Conservation (phyloP, 2,329 filamentous ascomycete genomes). For the Aspergillus pseudoglaucus region DNA sequence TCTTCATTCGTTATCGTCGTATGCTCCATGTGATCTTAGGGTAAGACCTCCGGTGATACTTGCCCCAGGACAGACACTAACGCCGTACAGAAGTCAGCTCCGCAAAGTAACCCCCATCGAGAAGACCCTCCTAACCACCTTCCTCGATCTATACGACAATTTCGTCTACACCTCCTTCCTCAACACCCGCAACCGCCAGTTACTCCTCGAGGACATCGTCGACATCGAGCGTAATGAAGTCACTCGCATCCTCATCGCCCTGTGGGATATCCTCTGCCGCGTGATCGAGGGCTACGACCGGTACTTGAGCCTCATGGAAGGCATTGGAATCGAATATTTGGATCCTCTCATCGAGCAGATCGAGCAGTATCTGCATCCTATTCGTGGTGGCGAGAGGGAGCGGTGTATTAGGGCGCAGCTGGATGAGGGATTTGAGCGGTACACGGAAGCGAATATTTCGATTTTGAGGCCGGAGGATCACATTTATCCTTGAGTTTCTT, state of each 20-base stretch:
- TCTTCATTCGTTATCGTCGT: slow-evolving; percentile 10
- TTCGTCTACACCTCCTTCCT: slow-evolving; percentile 20
- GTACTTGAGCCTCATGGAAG: slow-evolving; percentile 9
- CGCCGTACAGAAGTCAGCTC: slow-evolving; percentile 11
- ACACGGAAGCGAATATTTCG: not conserved
- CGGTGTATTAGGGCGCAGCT: not conserved
- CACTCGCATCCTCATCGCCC: slow-evolving; percentile 8
- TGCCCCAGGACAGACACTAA: not conserved
- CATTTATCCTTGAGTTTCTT: not conserved
- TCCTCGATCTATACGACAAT: slow-evolving; percentile 20
- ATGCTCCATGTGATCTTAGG: slow-evolving; percentile 12
- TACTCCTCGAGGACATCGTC: slow-evolving; percentile 6
- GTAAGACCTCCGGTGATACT: slow-evolving; percentile 10
- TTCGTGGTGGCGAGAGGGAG: not conserved
- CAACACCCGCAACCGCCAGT: slow-evolving; percentile 11
- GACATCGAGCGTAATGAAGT: slow-evolving; percentile 8
- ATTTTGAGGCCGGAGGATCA: not conserved
- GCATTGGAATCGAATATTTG: slow-evolving; percentile 12
- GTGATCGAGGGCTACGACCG: slow-evolving; percentile 15
- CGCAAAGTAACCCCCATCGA: slow-evolving; percentile 15
- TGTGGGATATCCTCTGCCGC: slow-evolving; percentile 16
- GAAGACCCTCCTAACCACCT: slow-evolving; percentile 14
- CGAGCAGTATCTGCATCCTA: not conserved
- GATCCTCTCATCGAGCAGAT: slow-evolving; percentile 7
- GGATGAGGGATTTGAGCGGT: not conserved